Base-by-base conservation (phyloP, 2,329 filamentous ascomycete species). In the Alternaria ethzedia region DNA sequence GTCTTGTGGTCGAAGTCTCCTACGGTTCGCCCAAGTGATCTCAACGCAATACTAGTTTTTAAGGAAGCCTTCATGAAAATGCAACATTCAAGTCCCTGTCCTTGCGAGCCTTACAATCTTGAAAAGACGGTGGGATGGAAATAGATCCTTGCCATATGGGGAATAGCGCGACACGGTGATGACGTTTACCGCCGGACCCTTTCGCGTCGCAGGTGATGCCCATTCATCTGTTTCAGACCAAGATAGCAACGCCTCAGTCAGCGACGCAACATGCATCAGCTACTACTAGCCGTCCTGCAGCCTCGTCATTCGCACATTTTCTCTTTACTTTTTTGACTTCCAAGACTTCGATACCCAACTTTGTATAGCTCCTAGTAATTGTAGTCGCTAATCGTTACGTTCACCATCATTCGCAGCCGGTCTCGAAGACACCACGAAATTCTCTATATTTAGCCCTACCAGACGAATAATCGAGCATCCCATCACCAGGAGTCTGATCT, bases 251-350 rank as follows among this genome's bases (percentile, higher is more conserved):
- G 44, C 57, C 57, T 61, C 58, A 57, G 58, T 57, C 58, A 64
- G 61, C 61, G 57, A 57, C 58, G n/a, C 60, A 43, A 60, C 28
- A 61, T 64, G 61, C 58, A 44, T 61, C 61, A 61, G 57, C 50
- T 50, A 13, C 25, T 57, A 41, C 50, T 50, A 13, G 17, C 11
- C 26, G 36, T 23, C 51, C 61, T 55, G 26, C 60, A 64, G 57
- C 61, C 32, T 17, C 21, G 56, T 20, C 11, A 5, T 17, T 21
- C 10, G 26, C 36, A 41, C 55, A 45, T 25, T 13, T 28, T 43
- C 49, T 46, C 25, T 17, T 8, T 32, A 20, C 12, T 47, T 23
- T 51, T 32, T 51, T 30, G 20, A 7, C n/a, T 23, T 23, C 13
- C 23, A 32, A 52, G 15, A 23, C 11, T 13, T 13, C 56, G 32